These are phyloP conservation scores for Crataegus laevigata DNA, from an alignment of 306 rosid genomes.

Conservation along the genomic window DNA sequence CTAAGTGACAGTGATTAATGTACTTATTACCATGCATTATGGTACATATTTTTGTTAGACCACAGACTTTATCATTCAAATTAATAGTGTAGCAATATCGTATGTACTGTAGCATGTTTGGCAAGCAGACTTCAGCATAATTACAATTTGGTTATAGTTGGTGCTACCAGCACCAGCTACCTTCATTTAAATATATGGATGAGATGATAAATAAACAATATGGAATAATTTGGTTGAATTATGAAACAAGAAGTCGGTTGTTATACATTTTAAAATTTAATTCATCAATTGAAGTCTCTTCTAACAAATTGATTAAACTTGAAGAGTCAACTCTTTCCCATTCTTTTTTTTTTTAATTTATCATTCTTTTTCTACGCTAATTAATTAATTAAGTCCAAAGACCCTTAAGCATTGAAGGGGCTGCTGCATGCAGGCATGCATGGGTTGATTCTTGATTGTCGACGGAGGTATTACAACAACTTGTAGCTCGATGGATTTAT, in stretches of 20 bases:
- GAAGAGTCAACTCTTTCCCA: neutral
- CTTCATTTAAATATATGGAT: neutral
- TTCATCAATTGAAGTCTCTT: slow-evolving; percentile 4
- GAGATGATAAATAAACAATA: neutral
- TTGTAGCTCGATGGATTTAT: neutral
- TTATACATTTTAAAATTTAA: neutral
- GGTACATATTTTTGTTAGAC: neutral
- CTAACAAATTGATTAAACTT: slow-evolving; percentile 1
- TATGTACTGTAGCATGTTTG: neutral
- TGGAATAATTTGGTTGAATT: neutral
- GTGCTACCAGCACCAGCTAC: slow-evolving; percentile 4
- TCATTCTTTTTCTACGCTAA: neutral
- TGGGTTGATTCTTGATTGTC: neutral
- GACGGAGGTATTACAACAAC: neutral
- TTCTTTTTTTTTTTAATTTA: neutral
- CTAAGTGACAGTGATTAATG: too few relatives aligned
- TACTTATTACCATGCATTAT: neutral
- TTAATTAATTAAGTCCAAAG: too few relatives aligned
- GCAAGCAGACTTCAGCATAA: neutral
- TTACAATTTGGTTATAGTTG: neutral
- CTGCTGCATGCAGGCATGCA: neutral
- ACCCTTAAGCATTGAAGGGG: neutral
- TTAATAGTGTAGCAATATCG: too few relatives aligned
- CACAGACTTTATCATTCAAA: neutral
- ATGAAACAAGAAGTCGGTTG: slow-evolving; percentile 4